phyloP scores from a whole-genome alignment of 2,329 filamentous ascomycete genomes.

The Graphiopsis chlorocephala region DNA sequence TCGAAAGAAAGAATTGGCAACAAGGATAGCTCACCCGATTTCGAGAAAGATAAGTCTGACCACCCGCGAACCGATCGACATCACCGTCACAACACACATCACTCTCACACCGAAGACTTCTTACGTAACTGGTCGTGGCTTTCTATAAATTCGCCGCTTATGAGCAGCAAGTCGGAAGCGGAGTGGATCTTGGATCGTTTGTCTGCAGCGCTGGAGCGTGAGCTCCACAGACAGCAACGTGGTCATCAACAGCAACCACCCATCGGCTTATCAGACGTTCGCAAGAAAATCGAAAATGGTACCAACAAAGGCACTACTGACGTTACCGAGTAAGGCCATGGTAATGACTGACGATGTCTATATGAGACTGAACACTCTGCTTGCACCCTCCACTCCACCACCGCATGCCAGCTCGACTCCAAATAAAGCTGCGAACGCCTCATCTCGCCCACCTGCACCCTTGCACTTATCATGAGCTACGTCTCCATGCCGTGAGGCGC shows the following conservation, averaged over 20 bases:
- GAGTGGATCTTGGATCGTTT: constrained; percentile 71
- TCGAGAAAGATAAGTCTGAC: not conserved
- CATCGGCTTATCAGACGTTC: constrained; percentile 28
- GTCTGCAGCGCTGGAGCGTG: constrained; percentile 54
- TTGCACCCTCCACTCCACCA: not conserved
- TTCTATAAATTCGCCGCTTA: constrained; percentile 64
- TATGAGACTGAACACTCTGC: not conserved
- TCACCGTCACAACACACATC: not conserved
- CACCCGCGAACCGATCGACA: not conserved
- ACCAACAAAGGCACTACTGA: not conserved
- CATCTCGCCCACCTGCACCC: not conserved
- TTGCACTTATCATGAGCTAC: not conserved
- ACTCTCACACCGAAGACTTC: not conserved
- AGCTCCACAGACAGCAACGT: constrained; percentile 39
- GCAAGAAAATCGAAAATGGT: not conserved
- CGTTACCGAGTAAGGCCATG: not conserved
- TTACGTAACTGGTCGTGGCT: constrained; percentile 67
- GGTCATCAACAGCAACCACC: constrained; percentile 30
- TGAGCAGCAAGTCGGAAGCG: constrained; percentile 65
- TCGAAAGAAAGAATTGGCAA: not conserved
- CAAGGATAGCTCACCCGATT: not conserved
- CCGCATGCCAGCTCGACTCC: not conserved
- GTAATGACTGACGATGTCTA: not conserved
- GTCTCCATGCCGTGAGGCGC: not conserved
- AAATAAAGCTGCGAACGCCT: not conserved